Percentiles rank a stretch among this genome's conserved stretches.
phyloP scores from a whole-genome alignment of 768 basidiomycete species.

The Boletus pseudopeckii region DNA sequence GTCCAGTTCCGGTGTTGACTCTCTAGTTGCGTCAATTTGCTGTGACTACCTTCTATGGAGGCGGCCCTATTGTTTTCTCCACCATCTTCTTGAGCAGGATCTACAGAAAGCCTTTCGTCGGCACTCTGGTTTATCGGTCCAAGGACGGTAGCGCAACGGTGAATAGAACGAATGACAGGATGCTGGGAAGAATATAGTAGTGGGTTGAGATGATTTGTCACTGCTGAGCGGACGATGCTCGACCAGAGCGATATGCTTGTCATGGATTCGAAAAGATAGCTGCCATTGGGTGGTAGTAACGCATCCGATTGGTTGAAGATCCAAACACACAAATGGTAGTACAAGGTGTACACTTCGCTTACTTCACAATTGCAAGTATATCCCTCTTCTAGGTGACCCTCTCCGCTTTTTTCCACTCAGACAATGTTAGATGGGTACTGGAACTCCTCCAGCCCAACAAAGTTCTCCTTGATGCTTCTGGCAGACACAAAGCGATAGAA shows the following conservation, averaged over 20 bases:
- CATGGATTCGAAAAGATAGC: not conserved
- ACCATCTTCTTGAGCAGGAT: slow-evolving; percentile 55
- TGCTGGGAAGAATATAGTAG: not conserved
- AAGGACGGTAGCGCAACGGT: slow-evolving; percentile 1
- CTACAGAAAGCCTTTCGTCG: slow-evolving; percentile 63
- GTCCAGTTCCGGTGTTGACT: slow-evolving; percentile 67
- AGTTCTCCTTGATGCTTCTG: slow-evolving; percentile 96
- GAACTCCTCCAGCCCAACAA: slow-evolving; percentile 77
- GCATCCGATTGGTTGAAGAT: not conserved
- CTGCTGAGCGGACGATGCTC: not conserved
- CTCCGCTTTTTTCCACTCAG: slow-evolving; percentile 29
- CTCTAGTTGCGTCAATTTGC: slow-evolving; percentile 33
- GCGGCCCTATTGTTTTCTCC: slow-evolving; percentile 26
- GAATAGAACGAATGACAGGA: not conserved
- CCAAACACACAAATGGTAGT: not conserved
- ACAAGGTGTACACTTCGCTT: not conserved
- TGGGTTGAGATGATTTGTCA: not conserved
- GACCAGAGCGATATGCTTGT: not conserved
- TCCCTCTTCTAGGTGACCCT: not conserved
- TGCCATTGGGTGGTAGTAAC: not conserved
- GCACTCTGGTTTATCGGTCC: slow-evolving; percentile 30
- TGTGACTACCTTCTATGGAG: slow-evolving; percentile 8
- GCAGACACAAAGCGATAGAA: slow-evolving; percentile 83
- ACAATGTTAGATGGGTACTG: slow-evolving; percentile 84
- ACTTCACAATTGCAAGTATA: not conserved